phyloP scores from a whole-genome alignment of 2,329 filamentous ascomycete genomes.

The Herpotrichia juniperi region DNA sequence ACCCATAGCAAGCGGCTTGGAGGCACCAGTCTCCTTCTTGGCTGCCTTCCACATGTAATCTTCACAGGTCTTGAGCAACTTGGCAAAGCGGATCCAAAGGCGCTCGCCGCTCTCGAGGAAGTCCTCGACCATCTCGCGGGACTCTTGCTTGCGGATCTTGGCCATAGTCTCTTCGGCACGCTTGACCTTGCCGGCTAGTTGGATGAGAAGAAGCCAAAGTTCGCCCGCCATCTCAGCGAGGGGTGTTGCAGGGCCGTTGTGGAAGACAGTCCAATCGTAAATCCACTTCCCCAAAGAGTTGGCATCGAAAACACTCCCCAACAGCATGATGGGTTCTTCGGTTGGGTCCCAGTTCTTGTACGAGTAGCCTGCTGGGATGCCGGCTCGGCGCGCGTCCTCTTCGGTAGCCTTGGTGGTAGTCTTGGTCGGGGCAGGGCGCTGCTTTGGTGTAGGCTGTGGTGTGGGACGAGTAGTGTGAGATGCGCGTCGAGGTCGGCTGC shows the following conservation, averaged over 20 bases:
- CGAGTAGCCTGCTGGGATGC: conserved; percentile 88
- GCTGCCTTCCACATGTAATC: conserved; percentile 91
- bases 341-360: conserved; percentile 98
- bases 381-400: conserved; percentile 67
- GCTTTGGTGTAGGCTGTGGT: conserved; percentile 48
- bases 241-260: conserved; percentile 79
- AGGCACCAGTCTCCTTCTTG: conserved; percentile 67
- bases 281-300: conserved; percentile 99
- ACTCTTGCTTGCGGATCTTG: conserved; percentile 74
- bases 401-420: conserved; percentile 60
- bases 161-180: conserved; percentile 79
- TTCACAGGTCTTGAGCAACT: conserved; percentile 89
- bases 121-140: conserved; percentile 81
- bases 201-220: conserved; percentile 92
- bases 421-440: conserved; percentile 43
- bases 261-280: conserved; percentile 98
- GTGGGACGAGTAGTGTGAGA: conserved; percentile 57
- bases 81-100: conserved; percentile 82
- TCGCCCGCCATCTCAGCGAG: conserved; percentile 93
- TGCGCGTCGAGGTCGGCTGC: conserved; percentile 59
- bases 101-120: conserved; percentile 90
- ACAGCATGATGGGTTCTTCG: conserved; percentile 89
- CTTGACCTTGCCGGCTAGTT: conserved; percentile 93
- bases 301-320: conserved; percentile 95
- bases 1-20: conserved; percentile 73